Evolutionary conservation across 2,329 filamentous ascomycete genomes (phyloP).

Genomic region (Fusarium sp.): DNA sequence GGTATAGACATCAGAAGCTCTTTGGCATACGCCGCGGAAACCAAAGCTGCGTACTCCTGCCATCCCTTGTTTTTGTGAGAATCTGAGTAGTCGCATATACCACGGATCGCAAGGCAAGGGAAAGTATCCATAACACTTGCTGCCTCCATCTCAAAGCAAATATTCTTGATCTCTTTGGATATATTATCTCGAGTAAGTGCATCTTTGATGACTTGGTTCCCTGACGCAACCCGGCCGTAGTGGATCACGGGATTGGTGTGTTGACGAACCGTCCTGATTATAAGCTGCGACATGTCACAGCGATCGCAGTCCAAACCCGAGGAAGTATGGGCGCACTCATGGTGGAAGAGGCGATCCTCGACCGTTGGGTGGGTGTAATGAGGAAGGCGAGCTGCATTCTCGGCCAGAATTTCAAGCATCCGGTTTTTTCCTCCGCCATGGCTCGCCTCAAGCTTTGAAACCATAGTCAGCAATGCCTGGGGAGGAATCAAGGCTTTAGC

Average conservation of each 20-base stretch:
- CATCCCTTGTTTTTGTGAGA: background rate
- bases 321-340: rapidly evolving
- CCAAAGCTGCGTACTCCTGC: background rate
- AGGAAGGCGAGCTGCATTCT: rapidly evolving
- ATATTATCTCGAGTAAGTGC: slow-evolving; percentile 44
- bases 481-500: background rate
- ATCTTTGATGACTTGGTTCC: slow-evolving; percentile 50
- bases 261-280: rapidly evolving
- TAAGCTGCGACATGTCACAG: background rate
- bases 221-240: slow-evolving; percentile 41
- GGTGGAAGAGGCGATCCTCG: background rate
- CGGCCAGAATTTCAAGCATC: background rate
- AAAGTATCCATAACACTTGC: slow-evolving; percentile 41
- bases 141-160: slow-evolving; percentile 47
- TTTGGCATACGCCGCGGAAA: background rate
- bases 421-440: background rate
- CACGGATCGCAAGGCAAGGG: slow-evolving; percentile 50
- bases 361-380: background rate
- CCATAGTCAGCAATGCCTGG: background rate
- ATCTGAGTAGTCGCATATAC: slow-evolving; percentile 51
- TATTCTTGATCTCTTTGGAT: background rate
- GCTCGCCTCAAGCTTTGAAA: slow-evolving; percentile 18
- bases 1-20: background rate
- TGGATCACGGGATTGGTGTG: background rate
- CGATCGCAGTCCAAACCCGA: background rate